Percentiles rank a stretch among this genome's conserved stretches.
phyloP scores from a whole-genome alignment of 2,329 filamentous ascomycete species.

The Thermochaetoides dissita region DNA sequence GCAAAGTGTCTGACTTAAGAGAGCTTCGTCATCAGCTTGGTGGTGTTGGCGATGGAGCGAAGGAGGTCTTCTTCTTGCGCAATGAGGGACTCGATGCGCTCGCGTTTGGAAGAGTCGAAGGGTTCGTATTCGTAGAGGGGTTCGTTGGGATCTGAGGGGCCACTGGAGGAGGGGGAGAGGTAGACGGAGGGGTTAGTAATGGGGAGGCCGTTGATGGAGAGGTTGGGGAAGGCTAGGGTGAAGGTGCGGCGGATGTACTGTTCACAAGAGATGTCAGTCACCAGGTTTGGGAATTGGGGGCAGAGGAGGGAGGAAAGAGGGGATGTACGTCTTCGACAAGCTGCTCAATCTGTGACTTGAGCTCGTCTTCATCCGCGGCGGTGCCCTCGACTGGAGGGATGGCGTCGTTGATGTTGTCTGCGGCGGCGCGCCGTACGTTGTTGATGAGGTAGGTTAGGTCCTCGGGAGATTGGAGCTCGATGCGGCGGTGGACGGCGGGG shows the following conservation, averaged over 20 bases:
- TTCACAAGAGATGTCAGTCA: not conserved
- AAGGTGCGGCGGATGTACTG: constrained; percentile 52
- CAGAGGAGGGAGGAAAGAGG: not conserved
- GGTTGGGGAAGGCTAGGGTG: constrained; percentile 41
- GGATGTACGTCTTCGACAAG: constrained; percentile 41
- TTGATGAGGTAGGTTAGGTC: constrained; percentile 58
- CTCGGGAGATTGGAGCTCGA: constrained; percentile 64
- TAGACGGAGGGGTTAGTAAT: constrained; percentile 27
- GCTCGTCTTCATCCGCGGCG: constrained; percentile 36
- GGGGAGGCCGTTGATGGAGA: constrained; percentile 48
- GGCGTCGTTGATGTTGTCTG: constrained; percentile 50
- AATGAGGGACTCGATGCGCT: constrained; percentile 45
- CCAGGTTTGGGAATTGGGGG: not conserved
- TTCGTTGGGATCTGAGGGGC: constrained; percentile 15
- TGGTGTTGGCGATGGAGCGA: constrained; percentile 49
- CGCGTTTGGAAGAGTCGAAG: constrained; percentile 45
- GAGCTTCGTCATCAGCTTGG: no score
- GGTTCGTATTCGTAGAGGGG: constrained; percentile 44
- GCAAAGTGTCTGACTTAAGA: no score
- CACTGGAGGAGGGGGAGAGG: constrained; percentile 17
- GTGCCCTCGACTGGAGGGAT: constrained; percentile 46
- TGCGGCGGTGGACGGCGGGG: constrained; percentile 47
- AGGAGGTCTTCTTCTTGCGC: constrained; percentile 50
- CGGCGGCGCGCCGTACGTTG: constrained; percentile 55
- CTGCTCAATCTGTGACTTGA: constrained; percentile 44